A percentile compares a stretch with the other conserved stretches of the same genome.
Conservation (phyloP, 495 filamentous ascomycete genomes). For the Penicillium riverlandense region DNA sequence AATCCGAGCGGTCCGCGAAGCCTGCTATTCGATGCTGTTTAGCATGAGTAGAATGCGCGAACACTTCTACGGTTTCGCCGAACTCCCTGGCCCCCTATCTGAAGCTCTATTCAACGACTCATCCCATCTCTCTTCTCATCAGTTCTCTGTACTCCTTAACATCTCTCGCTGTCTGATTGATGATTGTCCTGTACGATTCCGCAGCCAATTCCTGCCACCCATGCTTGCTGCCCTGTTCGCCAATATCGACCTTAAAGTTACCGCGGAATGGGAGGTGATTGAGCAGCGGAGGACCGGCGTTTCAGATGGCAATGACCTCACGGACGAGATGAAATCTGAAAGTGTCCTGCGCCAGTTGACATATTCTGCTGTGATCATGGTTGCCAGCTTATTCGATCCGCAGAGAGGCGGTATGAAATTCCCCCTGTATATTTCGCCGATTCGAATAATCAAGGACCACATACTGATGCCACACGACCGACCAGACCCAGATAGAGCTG, state of each 20-base stretch:
- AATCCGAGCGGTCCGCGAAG: slow-evolving; percentile 82
- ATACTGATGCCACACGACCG: slow-evolving; percentile 6
- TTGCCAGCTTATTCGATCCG: slow-evolving; percentile 79
- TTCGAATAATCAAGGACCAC: neutral
- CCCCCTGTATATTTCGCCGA: neutral
- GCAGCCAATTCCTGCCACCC: slow-evolving; percentile 77
- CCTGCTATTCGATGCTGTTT: slow-evolving; percentile 86
- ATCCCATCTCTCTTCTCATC: slow-evolving; percentile 79
- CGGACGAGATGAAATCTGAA: slow-evolving; percentile 96
- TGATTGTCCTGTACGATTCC: slow-evolving; percentile 73
- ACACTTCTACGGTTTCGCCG: slow-evolving; percentile 80
- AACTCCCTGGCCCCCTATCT: slow-evolving; percentile 77
- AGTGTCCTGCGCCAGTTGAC: slow-evolving; percentile 93
- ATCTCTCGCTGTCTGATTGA: slow-evolving; percentile 82
- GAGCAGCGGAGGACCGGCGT: slow-evolving; percentile 57
- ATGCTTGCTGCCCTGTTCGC: slow-evolving; percentile 75
- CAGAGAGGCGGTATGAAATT: slow-evolving; percentile 41
- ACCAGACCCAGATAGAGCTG: slow-evolving; percentile 33
- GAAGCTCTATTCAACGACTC: slow-evolving; percentile 80
- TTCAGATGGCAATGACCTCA: slow-evolving; percentile 57
- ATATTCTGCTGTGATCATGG: slow-evolving; percentile 83
- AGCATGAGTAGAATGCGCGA: slow-evolving; percentile 83
- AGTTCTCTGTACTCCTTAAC: slow-evolving; percentile 83
- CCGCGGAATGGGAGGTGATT: slow-evolving; percentile 67
- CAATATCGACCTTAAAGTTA: slow-evolving; percentile 82